These are phyloP conservation scores for Tetratostichococcus sp. DNA, from an alignment of 139 green algal species.

Conservation along the genomic window DNA sequence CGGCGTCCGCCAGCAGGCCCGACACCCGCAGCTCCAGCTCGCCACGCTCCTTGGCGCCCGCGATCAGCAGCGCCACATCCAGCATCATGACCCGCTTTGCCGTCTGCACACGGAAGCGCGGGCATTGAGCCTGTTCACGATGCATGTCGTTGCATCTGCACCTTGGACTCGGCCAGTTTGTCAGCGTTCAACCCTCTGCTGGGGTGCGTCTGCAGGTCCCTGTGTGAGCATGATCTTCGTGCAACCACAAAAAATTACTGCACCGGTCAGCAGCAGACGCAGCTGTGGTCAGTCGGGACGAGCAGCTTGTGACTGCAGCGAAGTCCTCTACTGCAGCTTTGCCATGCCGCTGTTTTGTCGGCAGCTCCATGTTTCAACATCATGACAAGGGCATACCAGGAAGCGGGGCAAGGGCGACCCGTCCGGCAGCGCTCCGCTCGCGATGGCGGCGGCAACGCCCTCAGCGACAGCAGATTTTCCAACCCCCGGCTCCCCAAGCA, in stretches of 20 bases:
- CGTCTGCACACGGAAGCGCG: neutral
- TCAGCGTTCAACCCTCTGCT: no score
- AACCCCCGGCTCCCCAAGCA: slow-evolving; percentile 94
- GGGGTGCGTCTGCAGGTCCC: no score
- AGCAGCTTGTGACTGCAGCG: no score
- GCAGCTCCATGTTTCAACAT: no score
- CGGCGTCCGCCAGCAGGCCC: slow-evolving; percentile 75
- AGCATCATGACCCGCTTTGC: slow-evolving; percentile 89
- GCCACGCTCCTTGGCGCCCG: slow-evolving; percentile 89
- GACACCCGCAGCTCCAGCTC: slow-evolving; percentile 95
- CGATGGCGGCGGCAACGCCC: slow-evolving; percentile 84
- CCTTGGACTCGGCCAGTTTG: no score
- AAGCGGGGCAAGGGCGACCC: slow-evolving; percentile 77
- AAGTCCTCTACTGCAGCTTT: no score
- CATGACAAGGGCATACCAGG: slow-evolving; percentile 50
- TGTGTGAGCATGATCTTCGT: no score
- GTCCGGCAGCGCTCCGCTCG: slow-evolving; percentile 31
- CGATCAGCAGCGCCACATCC: slow-evolving; percentile 89
- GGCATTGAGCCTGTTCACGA: neutral
- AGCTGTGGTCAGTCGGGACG: no score
- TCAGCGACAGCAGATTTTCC: slow-evolving; percentile 85
- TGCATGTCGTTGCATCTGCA: no score
- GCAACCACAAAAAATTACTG: no score
- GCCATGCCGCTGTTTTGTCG: no score
- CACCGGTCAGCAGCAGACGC: no score